phyloP scores from a whole-genome alignment of 257 asterid genomes.

The Prunella vulgaris region DNA sequence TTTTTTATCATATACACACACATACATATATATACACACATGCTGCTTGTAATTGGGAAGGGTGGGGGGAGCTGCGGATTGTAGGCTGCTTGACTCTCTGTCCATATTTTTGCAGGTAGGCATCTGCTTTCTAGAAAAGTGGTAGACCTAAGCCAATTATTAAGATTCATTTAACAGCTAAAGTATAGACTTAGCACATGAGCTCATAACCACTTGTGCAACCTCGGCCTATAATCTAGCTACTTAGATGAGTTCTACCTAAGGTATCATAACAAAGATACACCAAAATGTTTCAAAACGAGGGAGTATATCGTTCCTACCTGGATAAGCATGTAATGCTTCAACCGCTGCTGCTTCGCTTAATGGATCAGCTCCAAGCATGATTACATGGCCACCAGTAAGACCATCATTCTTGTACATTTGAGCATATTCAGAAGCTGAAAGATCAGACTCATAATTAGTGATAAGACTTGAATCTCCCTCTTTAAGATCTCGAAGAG shows the following conservation, averaged over 20 bases:
- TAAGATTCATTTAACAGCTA: background rate
- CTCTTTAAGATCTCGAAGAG: slow-evolving; percentile 73
- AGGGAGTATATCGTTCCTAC: slow-evolving; percentile 31
- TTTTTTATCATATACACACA: no score
- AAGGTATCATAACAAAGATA: background rate
- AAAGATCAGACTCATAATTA: slow-evolving; percentile 83
- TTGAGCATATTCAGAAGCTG: slow-evolving; percentile 85
- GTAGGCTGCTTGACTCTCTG: no score
- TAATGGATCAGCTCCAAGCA: slow-evolving; percentile 96
- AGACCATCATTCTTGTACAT: slow-evolving; percentile 76
- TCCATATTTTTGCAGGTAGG: no score
- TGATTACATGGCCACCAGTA: slow-evolving; percentile 90
- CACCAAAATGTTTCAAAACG: background rate
- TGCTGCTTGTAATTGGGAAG: no score
- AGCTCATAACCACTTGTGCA: background rate
- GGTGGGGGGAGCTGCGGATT: no score
- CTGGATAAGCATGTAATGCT: slow-evolving; percentile 91
- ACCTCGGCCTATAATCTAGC: background rate
- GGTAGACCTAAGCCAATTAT: background rate
- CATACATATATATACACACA: no score
- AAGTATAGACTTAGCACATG: background rate
- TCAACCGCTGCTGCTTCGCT: slow-evolving; percentile 78
- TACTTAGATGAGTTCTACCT: background rate
- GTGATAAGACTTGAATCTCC: slow-evolving; percentile 71
- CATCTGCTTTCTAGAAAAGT: background rate